Conservation (phyloP, 371 early-diverging fungal species). For the Mortierella sp. region DNA sequence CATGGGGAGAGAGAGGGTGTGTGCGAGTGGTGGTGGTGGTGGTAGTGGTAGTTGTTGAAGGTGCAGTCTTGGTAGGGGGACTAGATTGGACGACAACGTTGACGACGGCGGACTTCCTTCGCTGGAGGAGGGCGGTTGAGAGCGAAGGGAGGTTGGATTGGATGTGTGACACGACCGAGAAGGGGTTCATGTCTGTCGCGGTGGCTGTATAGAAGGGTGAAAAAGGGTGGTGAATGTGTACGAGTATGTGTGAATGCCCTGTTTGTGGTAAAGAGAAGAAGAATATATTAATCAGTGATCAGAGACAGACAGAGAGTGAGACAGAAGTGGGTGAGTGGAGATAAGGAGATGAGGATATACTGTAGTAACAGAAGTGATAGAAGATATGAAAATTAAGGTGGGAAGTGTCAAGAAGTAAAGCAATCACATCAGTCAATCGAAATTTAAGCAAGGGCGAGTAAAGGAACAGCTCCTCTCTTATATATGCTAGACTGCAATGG, state of each 20-base stretch:
- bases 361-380: neutral
- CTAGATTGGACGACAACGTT: conserved; percentile 37
- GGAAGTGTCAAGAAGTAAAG: neutral
- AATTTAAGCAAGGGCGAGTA: neutral
- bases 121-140: conserved; percentile 31
- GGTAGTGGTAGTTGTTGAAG: neutral
- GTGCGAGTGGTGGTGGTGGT: conserved; percentile 8
- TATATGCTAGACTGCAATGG: neutral
- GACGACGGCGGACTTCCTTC: conserved; percentile 26
- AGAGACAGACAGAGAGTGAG: neutral
- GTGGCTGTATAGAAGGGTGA: neutral
- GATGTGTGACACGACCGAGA: conserved; percentile 37
- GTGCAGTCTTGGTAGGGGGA: neutral
- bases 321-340: neutral
- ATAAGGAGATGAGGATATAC: neutral
- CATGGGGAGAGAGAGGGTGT: conserved; percentile 22
- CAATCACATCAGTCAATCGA: neutral
- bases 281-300: neutral
- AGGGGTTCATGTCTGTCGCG: conserved; percentile 35
- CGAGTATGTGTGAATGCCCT: neutral
- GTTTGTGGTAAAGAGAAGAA: neutral
- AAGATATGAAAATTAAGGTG: neutral
- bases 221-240: neutral
- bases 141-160: conserved; percentile 33
- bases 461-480: neutral